Base-by-base conservation (phyloP, 2,329 filamentous ascomycete species). In the Penicillium sp. region DNA sequence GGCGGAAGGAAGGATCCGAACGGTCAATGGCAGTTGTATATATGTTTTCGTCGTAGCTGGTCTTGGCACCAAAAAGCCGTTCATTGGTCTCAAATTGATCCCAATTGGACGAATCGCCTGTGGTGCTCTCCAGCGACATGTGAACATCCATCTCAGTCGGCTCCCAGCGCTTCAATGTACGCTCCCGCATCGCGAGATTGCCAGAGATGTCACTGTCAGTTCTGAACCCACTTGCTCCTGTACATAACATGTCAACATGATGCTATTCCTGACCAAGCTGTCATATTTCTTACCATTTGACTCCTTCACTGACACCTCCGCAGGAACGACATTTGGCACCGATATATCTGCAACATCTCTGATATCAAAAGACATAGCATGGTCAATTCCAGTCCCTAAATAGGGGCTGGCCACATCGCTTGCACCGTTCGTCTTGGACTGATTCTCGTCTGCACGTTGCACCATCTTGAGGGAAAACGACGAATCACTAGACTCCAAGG, bases 1-100 rank as follows among this genome's bases (percentile, higher is more conserved):
- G 86, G 62, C 85, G 88, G 75, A 96, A 97, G 53, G 89, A 82
- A 1, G 95, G 93, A 67, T 96, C 88, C 62, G 77, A 90, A 69
- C 88, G 91, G 75, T 99, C 87, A 69, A 99, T 96, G 42, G 85
- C 79, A 10, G 95, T 99, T 1, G 95, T 99, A 78, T 99, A 99
- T 44, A 95, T 86, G 66, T 91, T 92, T 76, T 98, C 95, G 69
- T 98, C 88, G 72, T 98, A 99, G 67, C 92, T 92, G 52, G 90
- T 95, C 75, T 87, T 91, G 39, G 96, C 78, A 35, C 95, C 95
- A 70, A 96, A 98, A 29, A 92, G 85, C 55, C 87, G 84, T 76
- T 96, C 91, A 69, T 98, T 98, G 61, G 85, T 88, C 57, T 91
- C 90, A 70, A 99, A 99, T 74, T 99, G 95, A 72, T 99, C 93